phyloP scores from a whole-genome alignment of 257 asterid genomes.

The Avicennia marina region DNA sequence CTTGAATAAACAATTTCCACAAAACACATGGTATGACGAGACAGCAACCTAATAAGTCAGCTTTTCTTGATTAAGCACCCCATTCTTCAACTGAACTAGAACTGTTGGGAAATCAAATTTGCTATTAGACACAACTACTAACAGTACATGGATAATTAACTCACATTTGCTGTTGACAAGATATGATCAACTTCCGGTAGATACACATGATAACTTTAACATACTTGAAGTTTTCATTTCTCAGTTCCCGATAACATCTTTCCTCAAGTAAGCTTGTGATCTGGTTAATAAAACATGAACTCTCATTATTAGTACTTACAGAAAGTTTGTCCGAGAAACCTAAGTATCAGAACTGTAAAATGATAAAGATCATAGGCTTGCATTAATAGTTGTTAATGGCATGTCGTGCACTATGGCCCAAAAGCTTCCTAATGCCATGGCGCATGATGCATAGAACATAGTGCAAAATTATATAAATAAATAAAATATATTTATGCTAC shows the following conservation, averaged over 20 bases:
- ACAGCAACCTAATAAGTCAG: not conserved
- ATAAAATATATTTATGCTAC: too few species aligned
- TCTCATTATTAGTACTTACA: slow-evolving; percentile 10
- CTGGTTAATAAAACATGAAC: slow-evolving; percentile 31
- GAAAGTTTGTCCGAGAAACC: slow-evolving; percentile 1
- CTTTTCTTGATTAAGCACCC: slow-evolving; percentile 1
- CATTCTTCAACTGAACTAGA: slow-evolving; percentile 15
- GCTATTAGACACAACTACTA: not conserved
- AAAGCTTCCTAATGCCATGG: too few species aligned
- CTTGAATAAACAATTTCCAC: not conserved
- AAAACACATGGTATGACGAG: slow-evolving; percentile 3
- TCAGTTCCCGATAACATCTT: slow-evolving; percentile 65
- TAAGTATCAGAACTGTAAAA: slow-evolving; percentile 9
- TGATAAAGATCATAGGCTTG: slow-evolving; percentile 8
- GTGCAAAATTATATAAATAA: too few species aligned
- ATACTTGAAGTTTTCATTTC: slow-evolving; percentile 47
- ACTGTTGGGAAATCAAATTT: not conserved
- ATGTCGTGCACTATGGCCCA: too few species aligned
- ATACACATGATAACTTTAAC: slow-evolving; percentile 62
- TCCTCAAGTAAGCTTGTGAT: slow-evolving; percentile 73
- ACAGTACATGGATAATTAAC: slow-evolving; percentile 29
- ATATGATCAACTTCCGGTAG: slow-evolving; percentile 55
- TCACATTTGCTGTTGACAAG: slow-evolving; percentile 81
- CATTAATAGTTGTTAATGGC: too few species aligned
- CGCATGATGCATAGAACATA: too few species aligned